phyloP scores from a whole-genome alignment of 2,329 filamentous ascomycete species.

The Hypoxylon sp. region DNA sequence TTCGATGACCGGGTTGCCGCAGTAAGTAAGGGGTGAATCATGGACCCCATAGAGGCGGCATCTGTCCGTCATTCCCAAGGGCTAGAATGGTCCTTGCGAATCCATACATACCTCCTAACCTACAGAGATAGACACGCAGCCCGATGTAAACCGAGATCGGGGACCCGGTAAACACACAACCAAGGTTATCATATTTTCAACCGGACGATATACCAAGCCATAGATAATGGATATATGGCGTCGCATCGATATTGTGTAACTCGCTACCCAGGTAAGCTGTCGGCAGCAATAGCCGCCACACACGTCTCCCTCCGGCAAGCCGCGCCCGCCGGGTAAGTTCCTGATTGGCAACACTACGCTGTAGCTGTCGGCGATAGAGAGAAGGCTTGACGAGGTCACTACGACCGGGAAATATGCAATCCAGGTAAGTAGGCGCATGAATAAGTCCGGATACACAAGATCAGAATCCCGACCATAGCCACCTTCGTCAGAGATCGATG shows the following conservation, averaged over 20 bases:
- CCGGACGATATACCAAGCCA: background rate
- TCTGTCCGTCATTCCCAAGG: constrained; percentile 1
- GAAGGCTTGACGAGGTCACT: background rate
- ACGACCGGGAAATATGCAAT: background rate
- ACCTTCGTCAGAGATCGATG: background rate
- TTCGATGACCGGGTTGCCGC: background rate
- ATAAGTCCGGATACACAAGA: background rate
- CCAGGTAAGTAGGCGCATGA: background rate
- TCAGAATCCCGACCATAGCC: background rate
- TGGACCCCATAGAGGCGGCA: background rate
- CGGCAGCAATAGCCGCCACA: background rate
- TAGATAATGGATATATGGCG: background rate
- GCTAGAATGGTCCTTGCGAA: background rate
- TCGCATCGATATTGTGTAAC: background rate
- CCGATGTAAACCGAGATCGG: constrained; percentile 27
- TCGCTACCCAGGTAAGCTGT: background rate
- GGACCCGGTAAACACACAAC: background rate
- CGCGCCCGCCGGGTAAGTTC: constrained; percentile 8
- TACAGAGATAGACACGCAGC: background rate
- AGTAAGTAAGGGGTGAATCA: constrained; percentile 17
- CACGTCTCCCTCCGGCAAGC: constrained; percentile 4
- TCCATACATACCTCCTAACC: no score
- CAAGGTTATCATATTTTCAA: constrained; percentile 6
- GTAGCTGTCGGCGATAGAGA: background rate
- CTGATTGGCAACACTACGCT: constrained; percentile 16